phyloP scores from a whole-genome alignment of 2,329 filamentous ascomycete genomes.

The Sporothrix pallida region DNA sequence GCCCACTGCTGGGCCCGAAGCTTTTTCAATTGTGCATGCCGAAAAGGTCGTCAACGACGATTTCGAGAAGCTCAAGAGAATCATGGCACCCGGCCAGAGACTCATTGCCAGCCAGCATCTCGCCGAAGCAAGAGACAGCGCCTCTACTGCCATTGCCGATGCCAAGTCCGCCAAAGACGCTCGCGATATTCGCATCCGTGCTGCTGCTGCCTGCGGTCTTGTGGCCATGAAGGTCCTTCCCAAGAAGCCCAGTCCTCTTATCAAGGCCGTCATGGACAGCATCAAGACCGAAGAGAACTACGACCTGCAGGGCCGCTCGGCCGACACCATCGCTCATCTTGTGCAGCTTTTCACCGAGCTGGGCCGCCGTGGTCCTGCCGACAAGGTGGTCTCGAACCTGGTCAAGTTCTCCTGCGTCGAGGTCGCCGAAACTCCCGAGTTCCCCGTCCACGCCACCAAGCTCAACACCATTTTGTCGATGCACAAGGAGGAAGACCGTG shows the following conservation, averaged over 20 bases:
- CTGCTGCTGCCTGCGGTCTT: conserved; percentile 83
- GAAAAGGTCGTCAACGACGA: conserved; percentile 87
- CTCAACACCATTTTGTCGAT: conserved; percentile 86
- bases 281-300: conserved; percentile 93
- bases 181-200: conserved; percentile 83
- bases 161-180: conserved; percentile 78
- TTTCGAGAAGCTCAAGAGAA: conserved; percentile 85
- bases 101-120: conserved; percentile 82
- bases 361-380: conserved; percentile 82
- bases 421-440: conserved; percentile 96
- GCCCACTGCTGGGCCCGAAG: conserved; percentile 85
- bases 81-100: conserved; percentile 85
- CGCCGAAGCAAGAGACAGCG: conserved; percentile 74
- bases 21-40: conserved; percentile 86
- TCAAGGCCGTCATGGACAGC: conserved; percentile 98
- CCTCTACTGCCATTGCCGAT: conserved; percentile 75
- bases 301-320: conserved; percentile 85
- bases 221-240: conserved; percentile 87
- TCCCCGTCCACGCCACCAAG: conserved; percentile 79
- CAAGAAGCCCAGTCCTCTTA: conserved; percentile 90
- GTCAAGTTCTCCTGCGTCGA: conserved; percentile 98
- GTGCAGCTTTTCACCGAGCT: conserved; percentile 84
- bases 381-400: conserved; percentile 94
- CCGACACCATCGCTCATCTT: conserved; percentile 80
- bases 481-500: conserved; percentile 94